Percentiles rank a stretch among this genome's conserved stretches.
phyloP scores from a whole-genome alignment of 768 basidiomycete species.

The Auriscalpium microsporum region DNA sequence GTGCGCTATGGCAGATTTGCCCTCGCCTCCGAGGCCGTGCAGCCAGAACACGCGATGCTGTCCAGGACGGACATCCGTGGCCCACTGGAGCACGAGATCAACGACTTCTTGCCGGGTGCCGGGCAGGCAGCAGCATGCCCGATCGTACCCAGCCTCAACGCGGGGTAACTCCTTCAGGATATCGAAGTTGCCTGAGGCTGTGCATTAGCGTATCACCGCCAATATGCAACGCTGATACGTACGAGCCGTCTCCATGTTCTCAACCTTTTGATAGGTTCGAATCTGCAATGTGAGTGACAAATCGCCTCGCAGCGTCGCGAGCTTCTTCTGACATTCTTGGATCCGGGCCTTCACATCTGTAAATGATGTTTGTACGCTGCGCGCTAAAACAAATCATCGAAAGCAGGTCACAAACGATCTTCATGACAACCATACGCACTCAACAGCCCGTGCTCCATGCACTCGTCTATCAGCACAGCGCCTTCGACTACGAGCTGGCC shows the following conservation, averaged over 20 bases:
- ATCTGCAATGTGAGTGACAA: not conserved
- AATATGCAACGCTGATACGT: not conserved
- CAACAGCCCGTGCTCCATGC: not conserved
- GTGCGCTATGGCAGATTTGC: conserved; percentile 31
- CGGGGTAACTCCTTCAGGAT: not conserved
- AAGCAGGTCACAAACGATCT: not conserved
- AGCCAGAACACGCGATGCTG: conserved; percentile 22
- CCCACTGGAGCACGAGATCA: not conserved
- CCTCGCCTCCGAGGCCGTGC: conserved; percentile 27
- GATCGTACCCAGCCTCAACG: not conserved
- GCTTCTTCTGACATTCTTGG: not conserved
- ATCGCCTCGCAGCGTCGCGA: not conserved
- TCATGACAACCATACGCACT: not conserved
- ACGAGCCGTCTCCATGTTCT: not conserved
- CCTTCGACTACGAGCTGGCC: not conserved
- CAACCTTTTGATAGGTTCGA: not conserved
- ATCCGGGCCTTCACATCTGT: not conserved
- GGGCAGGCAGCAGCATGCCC: not conserved
- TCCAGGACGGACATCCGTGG: not conserved
- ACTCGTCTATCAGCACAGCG: not conserved
- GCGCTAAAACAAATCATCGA: not conserved
- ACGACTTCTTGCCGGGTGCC: not conserved
- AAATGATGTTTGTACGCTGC: not conserved
- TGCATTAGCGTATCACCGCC: not conserved
- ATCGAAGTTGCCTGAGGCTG: not conserved